Evolutionary conservation across 148 eudicot species (phyloP).

Genomic region (Rhododendron simsii): DNA sequence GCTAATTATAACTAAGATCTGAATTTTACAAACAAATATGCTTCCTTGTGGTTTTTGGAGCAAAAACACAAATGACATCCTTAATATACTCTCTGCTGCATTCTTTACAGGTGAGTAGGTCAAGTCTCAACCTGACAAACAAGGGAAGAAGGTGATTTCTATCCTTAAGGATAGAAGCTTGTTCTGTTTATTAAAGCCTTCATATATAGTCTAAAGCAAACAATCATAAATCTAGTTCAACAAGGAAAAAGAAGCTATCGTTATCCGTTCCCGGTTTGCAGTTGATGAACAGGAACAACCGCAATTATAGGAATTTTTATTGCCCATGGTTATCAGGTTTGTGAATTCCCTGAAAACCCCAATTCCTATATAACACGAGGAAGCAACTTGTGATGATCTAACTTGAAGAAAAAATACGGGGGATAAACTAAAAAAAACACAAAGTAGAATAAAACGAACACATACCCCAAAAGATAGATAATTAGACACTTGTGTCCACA

Average conservation of each 20-base stretch:
- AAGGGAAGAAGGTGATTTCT: not conserved
- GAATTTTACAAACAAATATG: not conserved
- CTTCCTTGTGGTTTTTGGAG: not conserved
- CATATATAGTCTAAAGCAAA: not conserved
- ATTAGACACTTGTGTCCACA: constrained; percentile 2
- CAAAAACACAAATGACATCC: not conserved
- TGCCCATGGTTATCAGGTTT: not conserved
- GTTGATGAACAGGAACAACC: not conserved
- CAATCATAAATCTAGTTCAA: not conserved
- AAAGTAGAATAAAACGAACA: not conserved
- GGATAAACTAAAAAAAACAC: not conserved
- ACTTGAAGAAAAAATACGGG: not conserved
- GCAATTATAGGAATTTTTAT: not conserved
- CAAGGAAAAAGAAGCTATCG: not conserved
- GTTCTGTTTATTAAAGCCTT: not conserved
- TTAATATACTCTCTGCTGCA: not conserved
- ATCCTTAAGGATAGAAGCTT: not conserved
- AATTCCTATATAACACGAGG: not conserved
- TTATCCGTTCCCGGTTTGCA: not conserved
- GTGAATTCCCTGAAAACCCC: not conserved
- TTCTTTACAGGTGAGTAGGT: not conserved
- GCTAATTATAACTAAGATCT: not conserved
- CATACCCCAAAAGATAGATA: not conserved
- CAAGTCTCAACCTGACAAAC: not conserved
- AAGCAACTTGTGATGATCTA: not conserved